A percentile compares a stretch with the other conserved stretches of the same genome.
Evolutionary conservation across 1,284 basidiomycete genomes (phyloP).

Genomic region (Meira nashicola): DNA sequence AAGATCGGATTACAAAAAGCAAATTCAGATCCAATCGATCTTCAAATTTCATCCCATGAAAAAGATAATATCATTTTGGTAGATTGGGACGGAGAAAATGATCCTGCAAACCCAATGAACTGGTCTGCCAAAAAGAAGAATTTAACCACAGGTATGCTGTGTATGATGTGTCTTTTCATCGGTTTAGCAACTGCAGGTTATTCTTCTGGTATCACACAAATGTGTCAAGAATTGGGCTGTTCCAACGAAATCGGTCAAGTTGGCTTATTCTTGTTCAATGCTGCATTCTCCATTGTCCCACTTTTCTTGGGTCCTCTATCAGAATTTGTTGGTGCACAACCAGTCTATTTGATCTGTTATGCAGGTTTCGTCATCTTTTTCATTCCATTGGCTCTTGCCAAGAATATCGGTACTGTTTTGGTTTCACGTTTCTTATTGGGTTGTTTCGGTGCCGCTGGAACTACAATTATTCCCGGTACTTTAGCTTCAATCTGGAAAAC

Average conservation of each 20-base stretch:
- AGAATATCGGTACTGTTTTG: slow-evolving; percentile 49
- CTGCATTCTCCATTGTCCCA: slow-evolving; percentile 30
- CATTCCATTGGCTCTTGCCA: slow-evolving; percentile 44
- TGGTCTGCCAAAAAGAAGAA: slow-evolving; percentile 35
- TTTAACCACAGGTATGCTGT: slow-evolving; percentile 40
- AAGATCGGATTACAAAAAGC: too few relatives aligned
- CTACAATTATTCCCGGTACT: slow-evolving; percentile 22
- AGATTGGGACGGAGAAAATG: slow-evolving; percentile 33
- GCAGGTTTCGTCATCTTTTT: slow-evolving; percentile 48
- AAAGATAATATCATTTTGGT: slow-evolving; percentile 40
- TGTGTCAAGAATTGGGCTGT: slow-evolving; percentile 46
- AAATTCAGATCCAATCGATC: too few relatives aligned
- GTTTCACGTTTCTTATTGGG: slow-evolving; percentile 49
- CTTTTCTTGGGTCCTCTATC: slow-evolving; percentile 51
- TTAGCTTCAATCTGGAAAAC: slow-evolving; percentile 43
- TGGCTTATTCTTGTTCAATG: slow-evolving; percentile 50
- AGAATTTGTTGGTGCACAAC: slow-evolving; percentile 49
- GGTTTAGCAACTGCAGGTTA: slow-evolving; percentile 51
- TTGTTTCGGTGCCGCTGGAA: slow-evolving; percentile 49
- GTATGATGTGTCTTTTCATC: slow-evolving; percentile 46
- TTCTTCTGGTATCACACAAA: slow-evolving; percentile 40
- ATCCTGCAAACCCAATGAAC: slow-evolving; percentile 42
- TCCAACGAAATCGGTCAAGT: slow-evolving; percentile 46
- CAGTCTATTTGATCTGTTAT: slow-evolving; percentile 50
- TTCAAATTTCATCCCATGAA: slow-evolving; percentile 10